These are phyloP conservation scores for Hyaloscypha hepaticicola DNA, from an alignment of 495 filamentous ascomycete genomes.

Conservation along the genomic window DNA sequence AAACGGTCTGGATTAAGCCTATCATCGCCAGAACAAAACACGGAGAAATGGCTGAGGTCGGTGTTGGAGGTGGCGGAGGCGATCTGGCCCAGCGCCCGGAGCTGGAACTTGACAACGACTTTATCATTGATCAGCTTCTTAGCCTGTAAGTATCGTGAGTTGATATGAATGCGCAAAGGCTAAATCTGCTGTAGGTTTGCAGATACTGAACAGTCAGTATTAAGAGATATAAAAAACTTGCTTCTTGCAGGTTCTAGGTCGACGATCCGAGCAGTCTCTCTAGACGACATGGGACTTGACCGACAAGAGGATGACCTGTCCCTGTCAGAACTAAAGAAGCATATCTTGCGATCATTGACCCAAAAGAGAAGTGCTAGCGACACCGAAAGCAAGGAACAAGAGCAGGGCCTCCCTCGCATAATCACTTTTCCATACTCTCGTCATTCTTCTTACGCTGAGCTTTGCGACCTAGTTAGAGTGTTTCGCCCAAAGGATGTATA, in stretches of 20 bases:
- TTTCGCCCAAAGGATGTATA: slow-evolving; percentile 77
- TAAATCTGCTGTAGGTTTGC: slow-evolving; percentile 19
- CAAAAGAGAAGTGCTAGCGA: slow-evolving; percentile 4
- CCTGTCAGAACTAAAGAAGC: slow-evolving; percentile 42
- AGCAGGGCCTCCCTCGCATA: slow-evolving; percentile 37
- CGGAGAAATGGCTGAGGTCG: slow-evolving; percentile 70
- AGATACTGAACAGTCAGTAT: slow-evolving; percentile 28
- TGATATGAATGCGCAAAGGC: background rate
- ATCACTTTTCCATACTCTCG: slow-evolving; percentile 82
- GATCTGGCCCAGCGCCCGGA: slow-evolving; percentile 67
- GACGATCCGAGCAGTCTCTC: slow-evolving; percentile 33
- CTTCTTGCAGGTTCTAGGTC: slow-evolving; percentile 30
- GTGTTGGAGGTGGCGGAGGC: slow-evolving; percentile 75
- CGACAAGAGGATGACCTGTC: slow-evolving; percentile 43
- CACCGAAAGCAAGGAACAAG: background rate
- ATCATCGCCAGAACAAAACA: slow-evolving; percentile 59
- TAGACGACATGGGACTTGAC: slow-evolving; percentile 43
- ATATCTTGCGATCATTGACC: slow-evolving; percentile 30
- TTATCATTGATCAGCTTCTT: slow-evolving; percentile 46
- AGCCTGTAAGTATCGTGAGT: slow-evolving; percentile 44
- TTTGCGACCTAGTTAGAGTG: slow-evolving; percentile 64
- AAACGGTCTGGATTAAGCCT: slow-evolving; percentile 74
- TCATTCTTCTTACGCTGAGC: slow-evolving; percentile 82
- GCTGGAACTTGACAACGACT: slow-evolving; percentile 53
- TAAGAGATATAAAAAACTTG: slow-evolving; percentile 30